Percentiles rank a stretch among this genome's conserved stretches.
Conservation (phyloP, 768 basidiomycete species). For the Hygrocybe coccinea region DNA sequence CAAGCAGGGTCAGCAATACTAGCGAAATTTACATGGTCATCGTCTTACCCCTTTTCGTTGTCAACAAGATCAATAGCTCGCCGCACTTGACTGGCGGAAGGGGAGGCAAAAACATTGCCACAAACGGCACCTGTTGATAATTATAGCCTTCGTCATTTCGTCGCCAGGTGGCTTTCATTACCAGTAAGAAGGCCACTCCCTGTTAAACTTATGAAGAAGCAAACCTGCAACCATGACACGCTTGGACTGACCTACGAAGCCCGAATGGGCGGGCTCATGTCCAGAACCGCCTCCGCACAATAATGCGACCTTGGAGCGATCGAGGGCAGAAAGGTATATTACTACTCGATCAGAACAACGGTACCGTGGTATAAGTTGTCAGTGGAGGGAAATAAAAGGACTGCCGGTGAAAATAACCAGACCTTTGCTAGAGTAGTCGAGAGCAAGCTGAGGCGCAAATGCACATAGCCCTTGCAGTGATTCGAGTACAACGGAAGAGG, state of each 20-base stretch:
- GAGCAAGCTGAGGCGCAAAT: slow-evolving; percentile 63
- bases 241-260: slow-evolving; percentile 67
- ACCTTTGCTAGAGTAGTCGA: slow-evolving; percentile 73
- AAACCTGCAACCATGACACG: neutral
- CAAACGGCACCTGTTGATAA: slow-evolving; percentile 61
- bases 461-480: slow-evolving; percentile 69
- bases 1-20: neutral
- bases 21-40: neutral
- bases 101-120: slow-evolving; percentile 87
- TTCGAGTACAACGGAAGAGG: slow-evolving; percentile 69
- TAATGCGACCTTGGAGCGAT: slow-evolving; percentile 65
- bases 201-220: slow-evolving; percentile 20
- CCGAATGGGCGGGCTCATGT: slow-evolving; percentile 88
- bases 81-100: slow-evolving; percentile 79
- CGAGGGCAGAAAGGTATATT: slow-evolving; percentile 52
- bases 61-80: slow-evolving; percentile 73
- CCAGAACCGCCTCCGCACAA: slow-evolving; percentile 84
- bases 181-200: slow-evolving; percentile 77
- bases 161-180: slow-evolving; percentile 18
- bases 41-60: slow-evolving; percentile 62
- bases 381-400: neutral
- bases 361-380: neutral
- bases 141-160: neutral
- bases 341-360: slow-evolving; percentile 38
- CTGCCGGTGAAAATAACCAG: slow-evolving; percentile 31